Evolutionary conservation across 2,329 filamentous ascomycete genomes (phyloP).

Genomic region (Aspergillus jensenii): DNA sequence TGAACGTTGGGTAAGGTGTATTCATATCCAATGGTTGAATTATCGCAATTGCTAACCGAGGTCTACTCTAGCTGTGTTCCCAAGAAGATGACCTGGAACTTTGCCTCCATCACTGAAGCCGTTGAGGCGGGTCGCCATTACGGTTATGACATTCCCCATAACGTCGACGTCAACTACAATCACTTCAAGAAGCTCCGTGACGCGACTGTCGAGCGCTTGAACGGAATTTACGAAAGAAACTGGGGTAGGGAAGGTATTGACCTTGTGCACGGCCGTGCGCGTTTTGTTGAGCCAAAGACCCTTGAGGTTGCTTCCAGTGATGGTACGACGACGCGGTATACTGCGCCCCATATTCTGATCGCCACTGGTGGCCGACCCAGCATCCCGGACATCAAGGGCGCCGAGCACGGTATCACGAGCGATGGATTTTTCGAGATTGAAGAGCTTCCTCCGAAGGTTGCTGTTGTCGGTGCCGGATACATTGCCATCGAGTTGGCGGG

Average conservation of each 20-base stretch:
- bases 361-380: slow-evolving; percentile 50
- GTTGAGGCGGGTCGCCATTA: slow-evolving; percentile 48
- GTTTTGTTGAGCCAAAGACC: slow-evolving; percentile 45
- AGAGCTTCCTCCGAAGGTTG: slow-evolving; percentile 50
- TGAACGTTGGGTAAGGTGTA: slow-evolving; percentile 52
- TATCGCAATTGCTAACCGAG: neutral
- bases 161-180: slow-evolving; percentile 45
- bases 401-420: slow-evolving; percentile 52
- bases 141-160: slow-evolving; percentile 47
- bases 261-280: slow-evolving; percentile 49
- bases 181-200: slow-evolving; percentile 51
- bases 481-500: slow-evolving; percentile 54
- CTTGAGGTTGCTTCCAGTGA: slow-evolving; percentile 47
- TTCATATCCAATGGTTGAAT: neutral
- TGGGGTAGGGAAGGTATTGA: slow-evolving; percentile 53
- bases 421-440: slow-evolving; percentile 54
- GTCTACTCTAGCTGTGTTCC: slow-evolving; percentile 46
- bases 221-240: slow-evolving; percentile 51
- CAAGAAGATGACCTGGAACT: slow-evolving; percentile 56
- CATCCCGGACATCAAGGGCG: slow-evolving; percentile 45
- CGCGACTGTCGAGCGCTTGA: slow-evolving; percentile 45
- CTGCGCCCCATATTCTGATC: slow-evolving; percentile 50
- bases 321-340: slow-evolving; percentile 41
- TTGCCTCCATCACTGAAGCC: slow-evolving; percentile 50
- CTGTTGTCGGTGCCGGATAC: slow-evolving; percentile 53